Base-by-base conservation (phyloP, 371 early-diverging fungal genomes). In the Apophysomyces ossiformis region DNA sequence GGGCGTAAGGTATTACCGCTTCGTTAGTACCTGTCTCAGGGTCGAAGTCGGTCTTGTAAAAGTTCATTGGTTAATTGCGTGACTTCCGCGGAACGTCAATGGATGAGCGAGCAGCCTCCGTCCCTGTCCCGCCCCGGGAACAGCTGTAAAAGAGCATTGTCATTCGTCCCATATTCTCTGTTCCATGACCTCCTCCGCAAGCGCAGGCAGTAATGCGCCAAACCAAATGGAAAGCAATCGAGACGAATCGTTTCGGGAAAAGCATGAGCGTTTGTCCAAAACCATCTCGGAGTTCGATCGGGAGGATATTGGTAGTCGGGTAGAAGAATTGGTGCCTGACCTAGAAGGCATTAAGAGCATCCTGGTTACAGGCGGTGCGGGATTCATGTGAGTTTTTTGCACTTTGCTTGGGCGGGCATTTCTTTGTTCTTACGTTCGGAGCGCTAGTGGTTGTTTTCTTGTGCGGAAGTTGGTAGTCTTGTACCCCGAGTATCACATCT, bases 321-420 rank as follows among this genome's bases (percentile, higher is more conserved):
- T 80, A 21, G 68, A 65, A 37, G 72, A 69, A 12, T 56, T 75
- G n/a, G 67, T 74, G 7, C 18, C 69, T 18, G 79, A 75, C 41
- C 68, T 83, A 15, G 61, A 63, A 11, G 68, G 72, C 47, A 60
- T 81, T 38, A 86, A 80, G 63, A 84, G 81, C 41, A 87, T 94
- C 37, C 79, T 95, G 32, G 73, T 95, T n/a, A 95, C 95, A 0
- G 95, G 95, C 50, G 94, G 93, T 38, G 94, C 95, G 18, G 95
- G 95, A 5, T 95, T 95, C 82, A 93, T 93, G 93, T 93, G 77
- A 80, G 85, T 68, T 18, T 3, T 12, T 5, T 26, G 11, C 54
- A 13, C 39, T 15, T 37, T 15, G 4, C 58, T 37, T n/a, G 1
- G 32, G 32, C 2, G 32, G 32, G 32, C 32, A 26, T 26, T 26